These are phyloP conservation scores for Ogataea nitratoaversa DNA, from an alignment of 805 yeast species.

Conservation along the genomic window DNA sequence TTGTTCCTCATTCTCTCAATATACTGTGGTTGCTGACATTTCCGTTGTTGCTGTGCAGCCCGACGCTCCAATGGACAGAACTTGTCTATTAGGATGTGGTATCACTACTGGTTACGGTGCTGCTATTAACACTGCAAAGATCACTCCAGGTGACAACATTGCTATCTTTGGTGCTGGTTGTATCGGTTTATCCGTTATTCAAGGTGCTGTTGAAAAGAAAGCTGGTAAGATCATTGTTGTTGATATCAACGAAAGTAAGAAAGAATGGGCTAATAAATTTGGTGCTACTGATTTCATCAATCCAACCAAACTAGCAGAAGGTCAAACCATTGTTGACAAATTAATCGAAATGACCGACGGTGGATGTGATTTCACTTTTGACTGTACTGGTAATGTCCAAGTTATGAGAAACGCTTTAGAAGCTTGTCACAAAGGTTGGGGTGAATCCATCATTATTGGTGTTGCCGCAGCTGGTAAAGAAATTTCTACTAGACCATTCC, in stretches of 20 bases:
- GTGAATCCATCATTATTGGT: slow-evolving; percentile 90
- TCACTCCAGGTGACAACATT: slow-evolving; percentile 85
- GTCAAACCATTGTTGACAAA: slow-evolving; percentile 73
- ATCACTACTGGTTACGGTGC: slow-evolving; percentile 99
- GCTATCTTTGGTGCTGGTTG: slow-evolving; percentile 98
- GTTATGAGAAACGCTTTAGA: slow-evolving; percentile 97
- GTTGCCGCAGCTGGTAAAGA: slow-evolving; percentile 99
- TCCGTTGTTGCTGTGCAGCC: slow-evolving; percentile 90
- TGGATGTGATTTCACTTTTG: slow-evolving; percentile 93
- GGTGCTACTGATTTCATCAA: slow-evolving; percentile 96
- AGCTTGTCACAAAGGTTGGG: slow-evolving; percentile 99
- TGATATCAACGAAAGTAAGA: slow-evolving; percentile 81
- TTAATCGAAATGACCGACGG: slow-evolving; percentile 92
- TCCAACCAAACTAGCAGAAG: slow-evolving; percentile 72
- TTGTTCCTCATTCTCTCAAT: slow-evolving; percentile 93
- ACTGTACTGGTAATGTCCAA: slow-evolving; percentile 93
- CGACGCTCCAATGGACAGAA: slow-evolving; percentile 76
- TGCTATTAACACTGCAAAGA: slow-evolving; percentile 89
- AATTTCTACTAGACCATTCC: slow-evolving; percentile 96
- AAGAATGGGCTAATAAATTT: slow-evolving; percentile 80
- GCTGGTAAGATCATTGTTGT: slow-evolving; percentile 81
- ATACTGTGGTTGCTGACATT: slow-evolving; percentile 96
- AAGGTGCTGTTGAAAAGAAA: slow-evolving; percentile 83
- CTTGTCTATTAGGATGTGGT: slow-evolving; percentile 96
- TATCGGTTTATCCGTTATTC: slow-evolving; percentile 93